Evolutionary conservation across 164 flowering plant genomes (phyloP).

Genomic region (Nymphaea colorata): DNA sequence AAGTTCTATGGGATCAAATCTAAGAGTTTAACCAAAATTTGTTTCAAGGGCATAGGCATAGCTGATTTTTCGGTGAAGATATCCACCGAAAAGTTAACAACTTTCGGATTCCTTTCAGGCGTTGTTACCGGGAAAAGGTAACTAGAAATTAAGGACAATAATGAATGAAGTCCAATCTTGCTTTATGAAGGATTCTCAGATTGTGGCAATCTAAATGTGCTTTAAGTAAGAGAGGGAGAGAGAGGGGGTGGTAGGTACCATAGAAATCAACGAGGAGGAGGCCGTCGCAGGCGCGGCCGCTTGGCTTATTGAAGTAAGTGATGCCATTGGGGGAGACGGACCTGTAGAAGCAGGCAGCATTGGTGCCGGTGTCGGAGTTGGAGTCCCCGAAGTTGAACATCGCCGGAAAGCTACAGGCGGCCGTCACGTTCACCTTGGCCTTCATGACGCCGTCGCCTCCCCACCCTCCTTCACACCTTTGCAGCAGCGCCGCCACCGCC

Average conservation of each 20-base stretch:
- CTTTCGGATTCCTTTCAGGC: not conserved
- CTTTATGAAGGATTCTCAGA: not conserved
- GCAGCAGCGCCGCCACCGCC: too few species aligned
- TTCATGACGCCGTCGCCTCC: too few species aligned
- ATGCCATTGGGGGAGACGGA: slow-evolving; percentile 27
- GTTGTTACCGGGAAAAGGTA: not conserved
- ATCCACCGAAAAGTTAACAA: not conserved
- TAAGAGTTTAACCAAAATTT: too few species aligned
- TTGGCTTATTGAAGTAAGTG: slow-evolving; percentile 34
- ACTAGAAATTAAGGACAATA: too few species aligned
- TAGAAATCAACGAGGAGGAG: slow-evolving; percentile 54
- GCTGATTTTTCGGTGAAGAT: too few species aligned
- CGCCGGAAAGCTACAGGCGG: slow-evolving; percentile 40
- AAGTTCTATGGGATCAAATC: too few species aligned
- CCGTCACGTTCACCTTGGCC: not conserved
- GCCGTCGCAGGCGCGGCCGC: slow-evolving; percentile 48
- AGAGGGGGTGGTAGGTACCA: slow-evolving; percentile 19
- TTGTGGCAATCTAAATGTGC: too few species aligned
- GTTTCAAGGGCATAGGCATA: too few species aligned
- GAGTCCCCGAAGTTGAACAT: slow-evolving; percentile 72
- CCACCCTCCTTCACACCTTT: too few species aligned
- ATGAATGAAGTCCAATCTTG: not conserved
- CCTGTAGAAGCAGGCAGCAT: slow-evolving; percentile 35
- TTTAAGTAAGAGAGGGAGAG: not conserved
- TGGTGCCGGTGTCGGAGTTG: slow-evolving; percentile 60